phyloP scores from a whole-genome alignment of 2,329 filamentous ascomycete species.

The Coleophoma crateriformis region DNA sequence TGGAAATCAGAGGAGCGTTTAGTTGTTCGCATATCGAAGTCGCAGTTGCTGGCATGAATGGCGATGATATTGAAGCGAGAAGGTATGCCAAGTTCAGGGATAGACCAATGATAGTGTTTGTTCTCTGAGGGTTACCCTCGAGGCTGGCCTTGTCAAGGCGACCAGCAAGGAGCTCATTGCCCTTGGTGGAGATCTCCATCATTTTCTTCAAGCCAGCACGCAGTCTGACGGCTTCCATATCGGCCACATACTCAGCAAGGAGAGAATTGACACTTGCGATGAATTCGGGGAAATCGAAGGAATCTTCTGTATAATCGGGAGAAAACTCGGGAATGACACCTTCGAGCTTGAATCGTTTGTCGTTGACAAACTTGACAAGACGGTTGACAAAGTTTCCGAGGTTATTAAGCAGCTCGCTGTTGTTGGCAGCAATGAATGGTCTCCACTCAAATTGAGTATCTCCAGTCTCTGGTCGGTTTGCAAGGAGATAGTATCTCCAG shows the following conservation, averaged over 20 bases:
- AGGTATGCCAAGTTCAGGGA: constrained; percentile 81
- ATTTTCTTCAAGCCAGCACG: constrained; percentile 60
- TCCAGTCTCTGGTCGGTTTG: constrained; percentile 76
- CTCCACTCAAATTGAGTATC: constrained; percentile 91
- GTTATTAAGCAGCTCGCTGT: constrained; percentile 77
- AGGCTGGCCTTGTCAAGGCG: constrained; percentile 36
- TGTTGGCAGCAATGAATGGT: constrained; percentile 77
- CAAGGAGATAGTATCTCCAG: constrained; percentile 90
- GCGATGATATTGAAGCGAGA: constrained; percentile 70
- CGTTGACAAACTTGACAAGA: constrained; percentile 69
- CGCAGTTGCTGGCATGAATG: constrained; percentile 80
- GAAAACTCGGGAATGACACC: constrained; percentile 60
- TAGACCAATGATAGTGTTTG: constrained; percentile 54
- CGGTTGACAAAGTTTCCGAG: constrained; percentile 70
- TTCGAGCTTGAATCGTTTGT: constrained; percentile 55
- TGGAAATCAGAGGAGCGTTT: constrained; percentile 47
- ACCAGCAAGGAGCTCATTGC: constrained; percentile 51
- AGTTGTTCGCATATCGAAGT: constrained; percentile 75
- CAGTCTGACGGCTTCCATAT: constrained; percentile 68
- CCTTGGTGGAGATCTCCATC: constrained; percentile 59
- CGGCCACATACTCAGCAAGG: constrained; percentile 60
- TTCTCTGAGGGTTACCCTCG: constrained; percentile 28
- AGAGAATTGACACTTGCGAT: constrained; percentile 56
- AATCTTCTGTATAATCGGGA: constrained; percentile 48
- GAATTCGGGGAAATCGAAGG: constrained; percentile 38